Percentiles rank a stretch among this genome's conserved stretches.
Evolutionary conservation across 495 filamentous ascomycete species (phyloP).

Genomic region (Penicillium subrubescens): DNA sequence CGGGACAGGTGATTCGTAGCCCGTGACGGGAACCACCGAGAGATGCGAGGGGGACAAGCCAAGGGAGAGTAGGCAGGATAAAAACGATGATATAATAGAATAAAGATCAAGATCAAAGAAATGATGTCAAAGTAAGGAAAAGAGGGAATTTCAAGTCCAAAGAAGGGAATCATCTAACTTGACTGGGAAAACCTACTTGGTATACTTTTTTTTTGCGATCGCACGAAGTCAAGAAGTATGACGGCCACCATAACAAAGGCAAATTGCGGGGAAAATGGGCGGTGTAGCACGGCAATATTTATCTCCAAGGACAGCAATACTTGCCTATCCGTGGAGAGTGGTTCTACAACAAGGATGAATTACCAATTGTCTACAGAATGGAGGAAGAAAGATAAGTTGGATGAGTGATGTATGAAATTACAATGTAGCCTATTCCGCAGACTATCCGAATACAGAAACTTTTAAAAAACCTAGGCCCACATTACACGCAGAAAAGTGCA

Average conservation of each 20-base stretch:
- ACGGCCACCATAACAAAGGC: conserved; percentile 2
- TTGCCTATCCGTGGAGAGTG: no score
- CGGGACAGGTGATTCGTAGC: conserved; percentile 30
- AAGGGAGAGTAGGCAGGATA: neutral
- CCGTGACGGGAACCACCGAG: conserved; percentile 24
- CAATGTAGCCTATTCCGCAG: conserved; percentile 21
- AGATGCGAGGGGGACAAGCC: conserved; percentile 4
- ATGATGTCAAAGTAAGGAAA: conserved; percentile 1
- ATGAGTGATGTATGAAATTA: conserved; percentile 24
- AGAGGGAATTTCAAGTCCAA: neutral
- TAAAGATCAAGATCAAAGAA: neutral
- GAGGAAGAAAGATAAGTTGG: neutral
- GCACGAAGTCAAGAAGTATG: neutral
- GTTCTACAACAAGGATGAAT: neutral
- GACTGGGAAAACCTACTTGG: neutral
- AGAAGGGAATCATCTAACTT: neutral
- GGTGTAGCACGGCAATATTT: conserved; percentile 13
- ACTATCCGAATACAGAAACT: conserved; percentile 19
- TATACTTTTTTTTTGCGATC: neutral
- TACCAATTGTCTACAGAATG: neutral
- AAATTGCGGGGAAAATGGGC: conserved; percentile 10
- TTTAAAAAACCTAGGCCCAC: conserved; percentile 22
- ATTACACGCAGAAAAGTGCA: conserved; percentile 24
- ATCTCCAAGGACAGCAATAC: neutral
- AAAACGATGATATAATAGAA: neutral